Conservation (phyloP, 2,329 filamentous ascomycete genomes). For the Fusarium sublunatum region DNA sequence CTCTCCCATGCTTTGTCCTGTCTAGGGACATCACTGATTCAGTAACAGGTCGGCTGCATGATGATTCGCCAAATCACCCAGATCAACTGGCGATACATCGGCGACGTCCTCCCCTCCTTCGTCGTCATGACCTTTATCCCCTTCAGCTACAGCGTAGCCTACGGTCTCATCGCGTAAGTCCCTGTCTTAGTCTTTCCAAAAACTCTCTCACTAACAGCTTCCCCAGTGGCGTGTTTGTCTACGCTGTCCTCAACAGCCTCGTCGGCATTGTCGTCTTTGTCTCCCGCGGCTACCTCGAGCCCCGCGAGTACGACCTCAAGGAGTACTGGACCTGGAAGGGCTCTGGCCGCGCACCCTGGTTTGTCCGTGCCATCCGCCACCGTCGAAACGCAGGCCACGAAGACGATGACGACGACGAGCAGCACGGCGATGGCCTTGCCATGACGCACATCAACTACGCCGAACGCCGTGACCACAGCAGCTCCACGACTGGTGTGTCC, state of each 20-base stretch:
- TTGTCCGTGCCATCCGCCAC: conserved; percentile 54
- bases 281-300: conserved; percentile 58
- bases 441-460: conserved; percentile 24
- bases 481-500: conserved; percentile 30
- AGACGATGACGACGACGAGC: conserved; percentile 22
- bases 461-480: conserved; percentile 26
- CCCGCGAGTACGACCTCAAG: conserved; percentile 64
- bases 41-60: conserved; percentile 72
- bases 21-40: conserved; percentile 1
- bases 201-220: conserved; percentile 14
- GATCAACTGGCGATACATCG: conserved; percentile 82
- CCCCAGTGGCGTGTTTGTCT: conserved; percentile 64
- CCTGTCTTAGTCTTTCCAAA: too few species aligned
- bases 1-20: rapidly evolving
- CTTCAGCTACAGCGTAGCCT: conserved; percentile 82
- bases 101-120: conserved; percentile 80
- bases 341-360: conserved; percentile 60
- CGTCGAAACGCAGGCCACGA: conserved; percentile 6
- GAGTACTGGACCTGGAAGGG: conserved; percentile 68
- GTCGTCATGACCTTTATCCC: conserved; percentile 80
- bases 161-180: conserved; percentile 77
- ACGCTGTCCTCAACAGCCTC: conserved; percentile 61
- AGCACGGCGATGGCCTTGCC: conserved; percentile 17
- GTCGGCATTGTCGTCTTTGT: conserved; percentile 59
- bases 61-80: conserved; percentile 81